Evolutionary conservation across 495 filamentous ascomycete species (phyloP), one percentile per base, ranked within the genome.

Genomic region (Podospora didyma): DNA sequence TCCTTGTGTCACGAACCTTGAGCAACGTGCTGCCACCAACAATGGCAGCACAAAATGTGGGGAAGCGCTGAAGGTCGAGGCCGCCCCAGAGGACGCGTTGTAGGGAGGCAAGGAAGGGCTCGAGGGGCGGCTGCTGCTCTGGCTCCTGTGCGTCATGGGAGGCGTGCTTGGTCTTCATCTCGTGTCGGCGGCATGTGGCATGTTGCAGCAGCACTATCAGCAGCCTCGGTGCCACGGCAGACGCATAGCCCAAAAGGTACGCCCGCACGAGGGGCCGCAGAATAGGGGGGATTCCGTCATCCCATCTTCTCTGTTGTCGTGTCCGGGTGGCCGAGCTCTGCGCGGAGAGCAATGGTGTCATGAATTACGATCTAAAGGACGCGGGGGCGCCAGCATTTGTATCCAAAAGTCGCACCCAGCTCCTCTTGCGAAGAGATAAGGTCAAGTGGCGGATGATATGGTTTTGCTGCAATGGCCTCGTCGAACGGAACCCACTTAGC

Each of bases 1-100:
- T n/a, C n/a, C n/a, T 37, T 37, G 9, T 37, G 34, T 37, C 34
- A 73, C 75, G 67, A 70, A 73, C 80, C 71, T 87, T 85, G n/a
- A 94, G 71, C 46, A 92, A 61, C 16, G 87, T 89, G 57, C 86
- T 89, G 26, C 89, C 88, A 35, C 89, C 90, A 46, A 93, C 81
- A 17, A 94, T 71, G 16, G 77, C 71, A 11, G 82, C 92, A 71
- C 92, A 96, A 66, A 91, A 94, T 6, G 89, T 83, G 28, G 92
- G 89, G 64, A 96, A 94, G 39, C 86, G 74, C 60, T 83, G 78
- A 57, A 71, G 65, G 56, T 79, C 78, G 31, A 82, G 62, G 34
- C 77, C 79, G 20, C 71, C 69, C 21, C 64, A 58, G 35, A 82
- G 51, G 62, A 82, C 75, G 51, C 70, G 69, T 53, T 62, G 53